Evolutionary conservation across 148 eudicot species (phyloP), one percentile per base, ranked within the genome.

Genomic region (Chenopodium suecicum): DNA sequence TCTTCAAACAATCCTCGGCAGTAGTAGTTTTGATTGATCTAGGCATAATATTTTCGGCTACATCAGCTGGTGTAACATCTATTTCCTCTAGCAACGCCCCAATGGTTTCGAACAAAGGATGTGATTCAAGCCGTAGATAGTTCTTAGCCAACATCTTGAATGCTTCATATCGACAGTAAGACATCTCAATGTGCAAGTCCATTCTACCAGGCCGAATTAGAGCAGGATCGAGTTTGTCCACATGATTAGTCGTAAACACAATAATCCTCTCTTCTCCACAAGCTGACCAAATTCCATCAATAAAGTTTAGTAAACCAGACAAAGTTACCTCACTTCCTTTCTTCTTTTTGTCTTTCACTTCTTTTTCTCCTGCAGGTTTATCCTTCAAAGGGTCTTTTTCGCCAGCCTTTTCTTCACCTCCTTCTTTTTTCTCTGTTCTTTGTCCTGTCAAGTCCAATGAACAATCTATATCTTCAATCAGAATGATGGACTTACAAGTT

Each of bases 31-130:
- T 60, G n/a, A 66, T 65, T 9, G 84, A 74, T 56, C 82, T 81
- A 0, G 89, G 88, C 91, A 89, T 89, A 73, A 89, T 79, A 65
- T 85, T 82, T 79, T 89, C 91, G 0, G 89, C 91, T 6, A 87
- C 91, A 79, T 87, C 87, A 9, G 91, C 89, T 16, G 88, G 88
- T 20, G 81, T 85, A 63, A 84, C 84, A 13, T 84, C 60, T 0
- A 60, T 74, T 50, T 87, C 87, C 73, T 76, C 80, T 73, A 87
- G 71, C 78, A 87, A 62, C 20, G 31, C 70, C 14, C n/a, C 37
- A 68, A 85, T 77, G 1, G 48, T 52, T 14, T 44, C 72, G 58
- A 89, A 89, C 73, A 86, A 70, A 11, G 80, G 52, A 56, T 87
- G 91, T 10, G 80, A 50, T 46, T 89, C 85, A n/a, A 87, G n/a